These are phyloP conservation scores for Fusarium pilosicola DNA, from an alignment of 2,329 filamentous ascomycete genomes.

Conservation along the genomic window DNA sequence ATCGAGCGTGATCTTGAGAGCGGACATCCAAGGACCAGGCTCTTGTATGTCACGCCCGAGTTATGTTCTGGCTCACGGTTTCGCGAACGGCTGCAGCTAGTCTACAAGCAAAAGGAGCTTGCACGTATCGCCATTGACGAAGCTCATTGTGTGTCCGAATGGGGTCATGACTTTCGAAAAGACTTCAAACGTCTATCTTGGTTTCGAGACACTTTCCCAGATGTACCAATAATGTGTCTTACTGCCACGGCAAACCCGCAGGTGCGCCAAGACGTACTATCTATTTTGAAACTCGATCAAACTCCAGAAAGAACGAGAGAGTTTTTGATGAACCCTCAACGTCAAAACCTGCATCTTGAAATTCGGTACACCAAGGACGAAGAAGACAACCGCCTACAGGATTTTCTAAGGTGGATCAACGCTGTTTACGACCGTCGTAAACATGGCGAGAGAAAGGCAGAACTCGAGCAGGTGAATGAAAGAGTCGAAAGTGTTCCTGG, in stretches of 20 bases:
- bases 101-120: conserved; percentile 85
- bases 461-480: conserved; percentile 65
- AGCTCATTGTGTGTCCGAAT: conserved; percentile 97
- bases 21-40: conserved; percentile 82
- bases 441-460: conserved; percentile 65
- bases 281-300: conserved; percentile 74
- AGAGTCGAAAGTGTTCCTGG: conserved; percentile 74
- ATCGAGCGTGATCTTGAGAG: conserved; percentile 87
- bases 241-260: conserved; percentile 89
- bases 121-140: conserved; percentile 91
- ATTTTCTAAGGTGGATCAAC: conserved; percentile 82
- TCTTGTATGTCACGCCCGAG: conserved; percentile 95
- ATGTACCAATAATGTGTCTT: conserved; percentile 90
- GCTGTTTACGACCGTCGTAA: conserved; percentile 76
- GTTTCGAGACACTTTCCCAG: conserved; percentile 83
- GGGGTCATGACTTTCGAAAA: conserved; percentile 97
- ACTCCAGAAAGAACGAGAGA: conserved; percentile 68
- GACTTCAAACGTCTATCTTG: conserved; percentile 88
- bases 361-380: conserved; percentile 84
- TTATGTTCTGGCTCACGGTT: conserved; percentile 83
- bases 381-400: conserved; percentile 74
- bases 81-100: conserved; percentile 75
- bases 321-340: conserved; percentile 85
- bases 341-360: conserved; percentile 90
- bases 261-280: conserved; percentile 85